These are phyloP conservation scores for Penicillium subrubescens DNA, from an alignment of 495 filamentous ascomycete genomes.

Conservation along the genomic window DNA sequence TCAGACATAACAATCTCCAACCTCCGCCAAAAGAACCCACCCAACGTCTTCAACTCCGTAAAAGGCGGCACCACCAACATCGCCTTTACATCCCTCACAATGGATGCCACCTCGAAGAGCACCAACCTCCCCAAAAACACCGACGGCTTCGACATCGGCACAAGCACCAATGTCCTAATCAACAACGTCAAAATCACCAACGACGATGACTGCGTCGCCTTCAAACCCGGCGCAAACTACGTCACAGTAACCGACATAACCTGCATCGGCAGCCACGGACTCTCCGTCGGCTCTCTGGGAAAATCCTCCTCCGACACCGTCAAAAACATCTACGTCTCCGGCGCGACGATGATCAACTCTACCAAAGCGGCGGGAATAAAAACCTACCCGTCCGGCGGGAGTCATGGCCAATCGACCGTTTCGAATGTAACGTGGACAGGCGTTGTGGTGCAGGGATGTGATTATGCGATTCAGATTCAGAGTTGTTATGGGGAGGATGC, in stretches of 20 bases:
- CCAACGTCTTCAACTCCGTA: slow-evolving; percentile 47
- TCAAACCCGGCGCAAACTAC: slow-evolving; percentile 44
- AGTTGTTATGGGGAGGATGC: slow-evolving; percentile 48
- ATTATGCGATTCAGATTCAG: slow-evolving; percentile 53
- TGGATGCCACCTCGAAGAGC: slow-evolving; percentile 40
- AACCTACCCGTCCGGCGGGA: slow-evolving; percentile 40
- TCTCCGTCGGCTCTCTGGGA: slow-evolving; percentile 44
- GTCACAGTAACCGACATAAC: slow-evolving; percentile 39
- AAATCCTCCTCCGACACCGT: slow-evolving; percentile 36
- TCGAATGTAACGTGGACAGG: slow-evolving; percentile 45
- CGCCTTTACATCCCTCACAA: slow-evolving; percentile 32
- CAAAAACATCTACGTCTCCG: slow-evolving; percentile 40
- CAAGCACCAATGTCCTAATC: slow-evolving; percentile 42
- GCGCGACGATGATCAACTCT: slow-evolving; percentile 43
- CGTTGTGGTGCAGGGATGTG: slow-evolving; percentile 39
- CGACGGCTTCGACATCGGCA: slow-evolving; percentile 49
- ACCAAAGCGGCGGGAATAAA: slow-evolving; percentile 50
- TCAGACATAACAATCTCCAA: slow-evolving; percentile 36
- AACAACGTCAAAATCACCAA: slow-evolving; percentile 39
- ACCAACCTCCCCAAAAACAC: slow-evolving; percentile 43
- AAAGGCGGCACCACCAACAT: slow-evolving; percentile 37
- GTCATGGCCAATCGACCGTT: slow-evolving; percentile 39
- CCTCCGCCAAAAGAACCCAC: slow-evolving; percentile 43
- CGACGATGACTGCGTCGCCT: slow-evolving; percentile 51
- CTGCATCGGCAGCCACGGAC: slow-evolving; percentile 46